These are phyloP conservation scores for Lecanicillium sp. DNA, from an alignment of 2,329 filamentous ascomycete genomes.

Conservation along the genomic window DNA sequence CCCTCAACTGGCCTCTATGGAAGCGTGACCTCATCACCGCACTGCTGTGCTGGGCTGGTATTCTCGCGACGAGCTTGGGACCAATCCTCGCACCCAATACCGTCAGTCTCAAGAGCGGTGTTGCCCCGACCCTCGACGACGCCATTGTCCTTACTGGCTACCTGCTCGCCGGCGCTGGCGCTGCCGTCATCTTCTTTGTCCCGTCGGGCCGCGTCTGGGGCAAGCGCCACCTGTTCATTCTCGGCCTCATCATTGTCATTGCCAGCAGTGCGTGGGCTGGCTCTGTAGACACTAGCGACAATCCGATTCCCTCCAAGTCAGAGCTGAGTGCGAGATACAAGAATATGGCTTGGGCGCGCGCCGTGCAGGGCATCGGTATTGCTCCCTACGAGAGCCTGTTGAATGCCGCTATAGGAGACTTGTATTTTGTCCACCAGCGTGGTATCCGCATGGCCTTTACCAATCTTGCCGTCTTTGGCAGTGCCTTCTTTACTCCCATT, in stretches of 20 bases:
- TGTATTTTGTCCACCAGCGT: constrained; percentile 81
- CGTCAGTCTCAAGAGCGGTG: constrained; percentile 62
- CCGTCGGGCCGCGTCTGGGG: constrained; percentile 86
- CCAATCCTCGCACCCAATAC: constrained; percentile 87
- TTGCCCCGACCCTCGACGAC: constrained; percentile 58
- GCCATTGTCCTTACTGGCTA: constrained; percentile 81
- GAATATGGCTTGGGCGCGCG: constrained; percentile 66
- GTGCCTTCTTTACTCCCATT: constrained; percentile 67
- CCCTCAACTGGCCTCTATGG: constrained; percentile 79
- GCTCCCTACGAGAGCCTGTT: constrained; percentile 87
- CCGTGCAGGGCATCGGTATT: constrained; percentile 78
- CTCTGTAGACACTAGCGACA: constrained; percentile 44
- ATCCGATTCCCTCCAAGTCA: neutral
- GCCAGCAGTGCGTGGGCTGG: constrained; percentile 73
- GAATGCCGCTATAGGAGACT: constrained; percentile 79
- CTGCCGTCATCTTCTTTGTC: constrained; percentile 77
- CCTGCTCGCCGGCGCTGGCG: constrained; percentile 73
- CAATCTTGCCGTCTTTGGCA: constrained; percentile 49
- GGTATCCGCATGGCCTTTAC: constrained; percentile 81
- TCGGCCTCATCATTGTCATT: constrained; percentile 68
- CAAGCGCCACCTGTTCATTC: constrained; percentile 78
- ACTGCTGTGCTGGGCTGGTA: constrained; percentile 68
- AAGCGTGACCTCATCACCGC: constrained; percentile 72
- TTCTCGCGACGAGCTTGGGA: constrained; percentile 77
- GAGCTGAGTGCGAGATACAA: constrained; percentile 36